Percentiles rank a stretch among this genome's conserved stretches.
Evolutionary conservation across 176 grass and related monocot genomes (phyloP).

Genomic region (Themeda triandra): DNA sequence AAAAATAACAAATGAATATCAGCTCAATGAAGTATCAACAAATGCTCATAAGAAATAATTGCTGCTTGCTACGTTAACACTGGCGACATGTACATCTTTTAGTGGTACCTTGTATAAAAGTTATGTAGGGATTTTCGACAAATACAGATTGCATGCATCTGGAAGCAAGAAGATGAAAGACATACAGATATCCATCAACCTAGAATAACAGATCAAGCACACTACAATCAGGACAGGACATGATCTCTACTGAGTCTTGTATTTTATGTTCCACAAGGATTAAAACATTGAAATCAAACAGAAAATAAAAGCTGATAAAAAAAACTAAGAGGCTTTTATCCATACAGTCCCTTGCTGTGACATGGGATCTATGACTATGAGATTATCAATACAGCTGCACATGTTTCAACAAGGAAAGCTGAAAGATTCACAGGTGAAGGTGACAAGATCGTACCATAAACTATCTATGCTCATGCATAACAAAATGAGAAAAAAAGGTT

Average conservation of each 20-base stretch:
- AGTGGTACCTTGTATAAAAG: not conserved
- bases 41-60: not conserved
- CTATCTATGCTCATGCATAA: not conserved
- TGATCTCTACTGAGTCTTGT: not conserved
- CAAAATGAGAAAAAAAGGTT: not conserved
- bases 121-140: not conserved
- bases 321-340: not conserved
- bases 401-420: not conserved
- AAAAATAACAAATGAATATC: not conserved
- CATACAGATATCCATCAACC: too few relatives aligned
- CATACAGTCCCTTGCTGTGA: not conserved
- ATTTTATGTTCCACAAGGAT: conserved; percentile 22
- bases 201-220: not conserved
- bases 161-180: not conserved
- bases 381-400: not conserved
- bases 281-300: not conserved
- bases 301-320: not conserved
- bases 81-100: not conserved
- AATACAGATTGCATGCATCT: not conserved
- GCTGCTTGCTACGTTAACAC: not conserved
- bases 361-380: not conserved
- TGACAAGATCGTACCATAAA: not conserved
- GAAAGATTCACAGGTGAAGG: not conserved
- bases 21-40: conserved; percentile 2
- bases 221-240: not conserved